Evolutionary conservation across 1,139 yeast species (phyloP), one percentile per base, ranked within the genome.

Genomic region (Taphrina populina): DNA sequence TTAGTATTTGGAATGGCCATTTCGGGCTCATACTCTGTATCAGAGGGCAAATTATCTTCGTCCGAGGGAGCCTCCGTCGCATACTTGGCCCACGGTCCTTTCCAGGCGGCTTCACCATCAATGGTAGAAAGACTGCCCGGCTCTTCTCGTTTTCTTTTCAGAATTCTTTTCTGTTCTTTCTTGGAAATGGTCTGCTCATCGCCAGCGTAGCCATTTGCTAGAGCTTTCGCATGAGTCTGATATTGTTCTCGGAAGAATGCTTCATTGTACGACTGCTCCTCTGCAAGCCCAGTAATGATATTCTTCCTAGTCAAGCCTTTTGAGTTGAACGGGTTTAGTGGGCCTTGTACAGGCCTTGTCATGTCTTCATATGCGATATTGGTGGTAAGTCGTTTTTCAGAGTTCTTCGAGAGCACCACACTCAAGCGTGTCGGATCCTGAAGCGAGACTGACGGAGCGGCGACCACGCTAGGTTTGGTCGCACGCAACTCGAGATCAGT

Each of bases 71-170:
- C 51, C 26, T 43, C 68, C 36, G 62, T 62, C 47, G 52, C 62
- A 55, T 74, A 79, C 20, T 70, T 69, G 0, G 83, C 84, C 84
- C 85, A 81, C 0, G 87, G 83, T 0, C 84, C 85, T 39, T 66
- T 63, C 61, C 75, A 80, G 3, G 74, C 76, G 32, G 68, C 67
- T 13, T 71, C 74, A 4, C 77, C 81, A 1, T 73, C 74, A 17
- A 73, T 59, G 0, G 64, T 64, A 0, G 67, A 62, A 1, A 71
- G 58, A 57, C 73, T 74, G 0, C 78, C 79, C 56, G 71, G 73
- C 13, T 60, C 62, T 55, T 69, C 67, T 41, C 77, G 62, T 54
- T 67, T 66, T 6, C 63, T 63, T 56, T 66, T 70, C 15, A 64
- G 60, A 11, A 56, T 63, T 57, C 60, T 62, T 47, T 66, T 57